Evolutionary conservation across 2,329 filamentous ascomycete genomes (phyloP).

Genomic region (Fusarium nurragi): DNA sequence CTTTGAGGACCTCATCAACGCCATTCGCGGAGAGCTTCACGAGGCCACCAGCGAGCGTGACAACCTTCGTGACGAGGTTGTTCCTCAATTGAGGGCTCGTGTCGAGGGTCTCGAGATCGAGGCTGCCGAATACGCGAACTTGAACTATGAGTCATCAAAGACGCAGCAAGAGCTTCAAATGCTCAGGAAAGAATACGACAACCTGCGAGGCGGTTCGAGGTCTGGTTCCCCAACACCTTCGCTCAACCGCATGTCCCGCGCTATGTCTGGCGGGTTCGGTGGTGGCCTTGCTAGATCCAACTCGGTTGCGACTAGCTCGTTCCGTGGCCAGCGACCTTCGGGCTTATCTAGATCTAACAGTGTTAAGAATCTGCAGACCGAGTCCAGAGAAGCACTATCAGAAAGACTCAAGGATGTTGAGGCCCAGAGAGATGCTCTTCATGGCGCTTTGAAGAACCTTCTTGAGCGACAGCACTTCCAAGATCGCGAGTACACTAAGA

Average conservation of each 20-base stretch:
- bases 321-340: conserved; percentile 51
- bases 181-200: conserved; percentile 74
- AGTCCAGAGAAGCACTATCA: conserved; percentile 74
- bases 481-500: conserved; percentile 84
- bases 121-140: conserved; percentile 74
- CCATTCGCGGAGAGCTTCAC: conserved; percentile 83
- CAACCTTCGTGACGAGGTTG: conserved; percentile 87
- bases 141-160: conserved; percentile 82
- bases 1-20: conserved; percentile 89
- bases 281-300: conserved; percentile 71
- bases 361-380: conserved; percentile 59
- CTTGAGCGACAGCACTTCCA: conserved; percentile 87
- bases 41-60: conserved; percentile 88
- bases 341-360: conserved; percentile 68
- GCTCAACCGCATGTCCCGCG: conserved; percentile 43
- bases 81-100: conserved; percentile 79
- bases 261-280: conserved; percentile 60
- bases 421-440: conserved; percentile 90
- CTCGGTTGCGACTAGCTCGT: conserved; percentile 68
- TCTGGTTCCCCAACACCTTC: conserved; percentile 37
- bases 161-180: conserved; percentile 86
- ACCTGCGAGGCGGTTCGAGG: conserved; percentile 57
- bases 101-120: conserved; percentile 82
- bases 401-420: conserved; percentile 93
- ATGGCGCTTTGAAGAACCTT: conserved; percentile 84